Conservation (phyloP, 148 eudicot species). For the Heliosperma pusillum region DNA sequence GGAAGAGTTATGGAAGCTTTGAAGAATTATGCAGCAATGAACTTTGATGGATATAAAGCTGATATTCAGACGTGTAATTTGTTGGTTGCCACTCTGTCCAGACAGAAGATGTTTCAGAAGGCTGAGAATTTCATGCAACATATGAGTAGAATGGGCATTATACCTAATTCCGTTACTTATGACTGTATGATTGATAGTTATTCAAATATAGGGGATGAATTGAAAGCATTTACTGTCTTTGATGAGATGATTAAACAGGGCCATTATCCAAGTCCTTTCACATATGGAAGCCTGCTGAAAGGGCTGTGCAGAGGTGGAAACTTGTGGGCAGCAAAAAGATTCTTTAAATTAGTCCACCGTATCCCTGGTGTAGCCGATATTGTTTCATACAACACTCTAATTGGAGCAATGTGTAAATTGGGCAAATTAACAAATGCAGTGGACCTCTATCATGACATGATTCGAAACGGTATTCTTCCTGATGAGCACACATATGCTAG, state of each 20-base stretch:
- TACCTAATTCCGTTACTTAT: conserved; percentile 57
- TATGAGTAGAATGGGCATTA: conserved; percentile 45
- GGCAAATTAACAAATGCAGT: conserved; percentile 54
- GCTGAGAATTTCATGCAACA: conserved; percentile 65
- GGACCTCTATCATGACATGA: conserved; percentile 57
- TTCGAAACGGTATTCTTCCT: conserved; percentile 47
- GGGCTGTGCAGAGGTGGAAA: conserved; percentile 61
- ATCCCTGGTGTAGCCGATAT: conserved; percentile 50
- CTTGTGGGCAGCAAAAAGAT: conserved; percentile 46
- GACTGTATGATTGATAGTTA: conserved; percentile 58
- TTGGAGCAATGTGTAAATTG: conserved; percentile 50
- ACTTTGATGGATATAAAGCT: conserved; percentile 31
- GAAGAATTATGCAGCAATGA: conserved; percentile 47
- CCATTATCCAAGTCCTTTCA: conserved; percentile 50
- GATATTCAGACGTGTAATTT: conserved; percentile 49
- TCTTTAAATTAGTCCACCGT: conserved; percentile 43
- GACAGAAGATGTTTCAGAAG: conserved; percentile 41
- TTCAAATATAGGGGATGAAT: conserved; percentile 44
- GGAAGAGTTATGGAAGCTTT: conserved; percentile 50
- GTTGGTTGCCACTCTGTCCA: conserved; percentile 57
- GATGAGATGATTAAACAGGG: conserved; percentile 61
- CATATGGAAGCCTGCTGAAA: conserved; percentile 69
- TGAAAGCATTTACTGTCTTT: conserved; percentile 55
- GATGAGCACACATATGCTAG: conserved; percentile 53
- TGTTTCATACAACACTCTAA: conserved; percentile 55